Conservation (phyloP, 1,284 basidiomycete genomes). For the Sanghuangporus weigelae region DNA sequence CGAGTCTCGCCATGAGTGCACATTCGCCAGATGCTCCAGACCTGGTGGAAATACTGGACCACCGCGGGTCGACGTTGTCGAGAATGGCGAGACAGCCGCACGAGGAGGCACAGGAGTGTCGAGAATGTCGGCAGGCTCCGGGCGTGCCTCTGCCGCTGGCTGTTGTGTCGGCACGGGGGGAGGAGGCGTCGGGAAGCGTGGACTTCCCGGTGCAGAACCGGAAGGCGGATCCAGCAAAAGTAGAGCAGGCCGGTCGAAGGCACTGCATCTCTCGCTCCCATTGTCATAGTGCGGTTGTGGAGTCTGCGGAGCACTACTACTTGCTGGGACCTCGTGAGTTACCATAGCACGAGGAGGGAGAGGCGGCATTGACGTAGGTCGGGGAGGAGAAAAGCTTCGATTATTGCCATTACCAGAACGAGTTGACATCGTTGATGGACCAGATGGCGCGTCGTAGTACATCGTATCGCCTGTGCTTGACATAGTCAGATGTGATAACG, state of each 20-base stretch:
- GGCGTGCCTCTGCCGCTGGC: background rate
- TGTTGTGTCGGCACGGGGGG: background rate
- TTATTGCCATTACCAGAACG: constrained; percentile 4
- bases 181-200: constrained; percentile 1
- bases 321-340: background rate
- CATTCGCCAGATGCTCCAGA: constrained; percentile 14
- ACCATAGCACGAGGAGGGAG: constrained; percentile 6
- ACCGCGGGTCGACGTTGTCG: constrained; percentile 15
- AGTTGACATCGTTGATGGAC: constrained; percentile 16
- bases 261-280: constrained; percentile 8
- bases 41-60: constrained; percentile 17
- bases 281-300: constrained; percentile 7
- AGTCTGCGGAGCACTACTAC: constrained; percentile 12
- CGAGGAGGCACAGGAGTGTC: constrained; percentile 17
- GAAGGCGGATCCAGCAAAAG: constrained; percentile 7
- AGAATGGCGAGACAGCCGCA: constrained; percentile 15
- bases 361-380: constrained; percentile 14
- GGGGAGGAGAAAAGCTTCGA: background rate
- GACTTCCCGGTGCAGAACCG: constrained; percentile 2
- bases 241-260: constrained; percentile 10
- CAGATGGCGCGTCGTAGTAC: constrained; percentile 16
- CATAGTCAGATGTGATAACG: constrained; percentile 11
- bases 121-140: constrained; percentile 11
- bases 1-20: constrained; percentile 16
- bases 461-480: constrained; percentile 16